A percentile compares a stretch with the other conserved stretches of the same genome.
These are phyloP conservation scores for Syzygium syzygioides DNA, from an alignment of 441 rosid species.

Conservation along the genomic window DNA sequence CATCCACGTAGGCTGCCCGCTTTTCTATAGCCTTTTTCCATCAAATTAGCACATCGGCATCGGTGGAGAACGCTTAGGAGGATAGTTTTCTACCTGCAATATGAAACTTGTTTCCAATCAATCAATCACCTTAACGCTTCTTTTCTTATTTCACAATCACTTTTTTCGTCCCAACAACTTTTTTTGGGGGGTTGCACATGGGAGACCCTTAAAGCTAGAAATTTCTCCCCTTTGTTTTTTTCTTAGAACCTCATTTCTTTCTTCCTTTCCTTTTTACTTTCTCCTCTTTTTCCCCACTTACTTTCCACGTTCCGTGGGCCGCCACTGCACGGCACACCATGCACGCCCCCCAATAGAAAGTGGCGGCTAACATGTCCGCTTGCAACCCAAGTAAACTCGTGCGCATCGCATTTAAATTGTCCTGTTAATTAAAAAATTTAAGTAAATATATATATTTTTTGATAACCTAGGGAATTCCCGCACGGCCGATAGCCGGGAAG, in stretches of 20 bases:
- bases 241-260: background rate
- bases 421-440: background rate
- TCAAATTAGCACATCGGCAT: background rate
- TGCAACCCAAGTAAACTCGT: background rate
- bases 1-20: background rate
- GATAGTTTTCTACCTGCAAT: background rate
- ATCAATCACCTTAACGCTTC: background rate
- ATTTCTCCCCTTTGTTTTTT: fast-evolving
- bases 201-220: background rate
- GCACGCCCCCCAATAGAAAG: background rate
- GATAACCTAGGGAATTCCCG: too few relatives aligned
- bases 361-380: background rate
- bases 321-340: background rate
- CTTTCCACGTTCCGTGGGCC: background rate
- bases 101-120: background rate
- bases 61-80: background rate
- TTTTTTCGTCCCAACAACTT: background rate
- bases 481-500: too few relatives aligned
- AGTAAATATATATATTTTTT: too few relatives aligned
- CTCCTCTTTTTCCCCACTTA: background rate
- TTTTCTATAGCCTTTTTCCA: background rate
- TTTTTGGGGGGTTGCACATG: background rate
- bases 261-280: background rate
- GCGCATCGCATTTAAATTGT: background rate
- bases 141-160: background rate